A percentile compares a stretch with the other conserved stretches of the same genome.
These are phyloP conservation scores for Ajuga reptans DNA, from an alignment of 305 asterid species.

Conservation along the genomic window DNA sequence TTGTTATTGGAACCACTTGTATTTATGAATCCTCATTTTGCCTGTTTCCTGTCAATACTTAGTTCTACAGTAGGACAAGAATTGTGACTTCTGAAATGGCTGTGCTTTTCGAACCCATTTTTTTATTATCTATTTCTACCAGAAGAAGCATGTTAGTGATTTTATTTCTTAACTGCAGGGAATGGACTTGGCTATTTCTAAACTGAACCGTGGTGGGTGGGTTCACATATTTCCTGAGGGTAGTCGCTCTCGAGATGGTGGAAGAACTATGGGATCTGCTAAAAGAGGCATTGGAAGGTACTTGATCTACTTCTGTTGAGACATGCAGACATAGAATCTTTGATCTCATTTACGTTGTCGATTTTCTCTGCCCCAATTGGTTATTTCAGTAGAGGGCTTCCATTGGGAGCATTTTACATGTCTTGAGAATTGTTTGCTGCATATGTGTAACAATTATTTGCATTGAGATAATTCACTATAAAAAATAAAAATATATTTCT, in stretches of 20 bases:
- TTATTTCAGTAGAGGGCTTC: neutral
- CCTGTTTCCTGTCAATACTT: neutral
- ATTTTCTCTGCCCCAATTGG: neutral
- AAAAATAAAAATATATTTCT: neutral
- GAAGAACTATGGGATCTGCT: slow-evolving; percentile 64
- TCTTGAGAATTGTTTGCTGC: neutral
- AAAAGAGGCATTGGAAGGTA: slow-evolving; percentile 92
- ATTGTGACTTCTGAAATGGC: neutral
- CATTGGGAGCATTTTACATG: neutral
- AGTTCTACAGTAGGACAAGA: neutral
- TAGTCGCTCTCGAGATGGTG: slow-evolving; percentile 94
- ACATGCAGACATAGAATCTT: neutral
- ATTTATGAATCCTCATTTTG: neutral
- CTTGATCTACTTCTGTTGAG: neutral
- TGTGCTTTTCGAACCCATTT: too few relatives aligned
- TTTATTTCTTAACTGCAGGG: slow-evolving; percentile 46
- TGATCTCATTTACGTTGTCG: neutral
- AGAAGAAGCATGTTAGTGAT: slow-evolving; percentile 19
- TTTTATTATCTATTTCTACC: neutral
- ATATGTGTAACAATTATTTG: neutral
- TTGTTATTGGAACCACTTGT: neutral
- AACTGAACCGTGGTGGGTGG: slow-evolving; percentile 87
- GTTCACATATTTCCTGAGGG: slow-evolving; percentile 98
- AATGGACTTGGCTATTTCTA: slow-evolving; percentile 89
- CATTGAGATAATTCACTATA: neutral